These are phyloP conservation scores for Chionographis japonica DNA, from an alignment of 106 monocot genomes.

Conservation along the genomic window DNA sequence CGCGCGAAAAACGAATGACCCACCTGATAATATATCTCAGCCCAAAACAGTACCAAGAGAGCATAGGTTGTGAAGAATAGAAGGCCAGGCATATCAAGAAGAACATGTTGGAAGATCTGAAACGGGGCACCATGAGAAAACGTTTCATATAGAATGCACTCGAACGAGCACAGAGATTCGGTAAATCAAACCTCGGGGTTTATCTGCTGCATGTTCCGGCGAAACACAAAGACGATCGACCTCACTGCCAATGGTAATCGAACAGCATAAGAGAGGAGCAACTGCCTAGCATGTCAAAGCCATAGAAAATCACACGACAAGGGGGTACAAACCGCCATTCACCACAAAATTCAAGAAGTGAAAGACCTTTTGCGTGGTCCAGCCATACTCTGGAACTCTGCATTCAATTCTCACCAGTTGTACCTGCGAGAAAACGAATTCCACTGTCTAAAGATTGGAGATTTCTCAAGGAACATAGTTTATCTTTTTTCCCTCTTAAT, in stretches of 20 bases:
- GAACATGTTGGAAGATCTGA: conserved; percentile 76
- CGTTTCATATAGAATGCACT: neutral
- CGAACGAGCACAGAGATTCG: neutral
- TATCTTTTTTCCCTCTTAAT: too few relatives aligned
- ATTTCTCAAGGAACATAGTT: too few relatives aligned
- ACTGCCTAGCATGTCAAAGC: neutral
- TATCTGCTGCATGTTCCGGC: conserved; percentile 51
- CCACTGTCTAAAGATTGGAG: too few relatives aligned
- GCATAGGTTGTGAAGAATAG: conserved; percentile 94
- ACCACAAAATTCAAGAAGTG: conserved; percentile 91
- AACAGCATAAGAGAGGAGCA: neutral
- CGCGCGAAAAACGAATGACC: neutral
- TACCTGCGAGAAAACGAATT: conserved; percentile 34
- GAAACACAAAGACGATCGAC: conserved; percentile 68
- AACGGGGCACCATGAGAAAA: neutral
- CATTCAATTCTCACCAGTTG: conserved; percentile 94
- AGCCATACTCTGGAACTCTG: conserved; percentile 96
- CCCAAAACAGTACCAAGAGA: conserved; percentile 89
- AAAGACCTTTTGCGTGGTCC: conserved; percentile 99
- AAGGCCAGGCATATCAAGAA: conserved; percentile 83
- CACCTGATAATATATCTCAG: conserved; percentile 98
- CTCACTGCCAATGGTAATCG: conserved; percentile 45
- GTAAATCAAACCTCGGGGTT: conserved; percentile 54
- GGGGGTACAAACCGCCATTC: conserved; percentile 51
- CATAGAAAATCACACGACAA: neutral